Base-by-base conservation (phyloP, 139 green algal species). In the Micractinium sp. region DNA sequence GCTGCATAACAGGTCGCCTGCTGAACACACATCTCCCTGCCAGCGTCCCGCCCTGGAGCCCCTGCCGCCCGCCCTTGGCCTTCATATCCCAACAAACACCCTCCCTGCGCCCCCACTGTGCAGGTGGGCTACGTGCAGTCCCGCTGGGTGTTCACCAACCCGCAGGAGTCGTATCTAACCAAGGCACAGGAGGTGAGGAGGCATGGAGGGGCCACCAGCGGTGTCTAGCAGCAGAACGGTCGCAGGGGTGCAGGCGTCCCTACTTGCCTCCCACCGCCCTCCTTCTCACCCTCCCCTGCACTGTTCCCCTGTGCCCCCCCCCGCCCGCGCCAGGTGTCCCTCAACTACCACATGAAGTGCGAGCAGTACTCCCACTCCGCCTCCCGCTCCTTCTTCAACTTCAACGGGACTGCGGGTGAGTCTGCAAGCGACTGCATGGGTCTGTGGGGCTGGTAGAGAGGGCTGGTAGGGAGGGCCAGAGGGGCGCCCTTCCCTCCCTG, bases 331-430 rank as follows among this genome's bases (percentile, higher is more conserved):
- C 92, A 96, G 86, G 94, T 98, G 56, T 95, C 91, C 14, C 90
- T 98, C 25, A 98, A 97, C 88, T 98, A 96, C 91, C 96, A 98
- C 91, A 94, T 97, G 86, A 95, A 95, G 87, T 97, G 95, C 82
- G 96, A 98, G 88, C 96, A 98, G 91, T 97, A 92, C 78, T 91
- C 93, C 39, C 92, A 96, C 83, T 96, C 93, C 81, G 92, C 94
- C 23, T 90, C 85, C 15, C 93, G 94, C 63, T 93, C 93, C 47
- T 98, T 98, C 89, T 98, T 98, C 92, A 98, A 98, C 89, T 98
- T 98, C 92, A 98, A 98, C 86, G 96, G 95, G 67, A 98, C 96
- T 23, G 96, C 96, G 20, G 86, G 86, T 87, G 67, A 29, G 82
- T 29, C 71, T 16, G n/a, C n/a, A n/a, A n/a, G n/a, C n/a, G n/a